phyloP scores from a whole-genome alignment of 106 monocot genomes.

The Acorus gramineus region DNA sequence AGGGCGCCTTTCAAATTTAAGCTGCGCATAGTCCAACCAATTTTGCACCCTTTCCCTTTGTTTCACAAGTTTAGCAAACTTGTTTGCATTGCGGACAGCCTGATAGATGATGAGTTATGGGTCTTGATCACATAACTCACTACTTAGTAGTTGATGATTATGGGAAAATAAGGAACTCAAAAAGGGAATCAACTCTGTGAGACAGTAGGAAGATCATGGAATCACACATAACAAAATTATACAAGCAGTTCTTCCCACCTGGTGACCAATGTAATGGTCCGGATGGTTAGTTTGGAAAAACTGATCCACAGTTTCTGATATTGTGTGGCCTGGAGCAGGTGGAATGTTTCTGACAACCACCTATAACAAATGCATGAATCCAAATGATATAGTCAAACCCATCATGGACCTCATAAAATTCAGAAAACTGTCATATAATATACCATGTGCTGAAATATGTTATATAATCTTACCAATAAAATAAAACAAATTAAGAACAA shows the following conservation, averaged over 20 bases:
- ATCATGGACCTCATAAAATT: too few species aligned
- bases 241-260: conserved; percentile 33
- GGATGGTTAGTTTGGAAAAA: conserved; percentile 86
- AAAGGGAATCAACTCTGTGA: background rate
- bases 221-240: background rate
- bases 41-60: conserved; percentile 60
- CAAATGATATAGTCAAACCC: too few species aligned
- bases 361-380: conserved; percentile 18
- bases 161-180: too few species aligned
- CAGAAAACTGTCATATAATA: too few species aligned
- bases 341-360: conserved; percentile 86
- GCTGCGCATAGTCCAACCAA: conserved; percentile 70
- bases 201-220: too few species aligned
- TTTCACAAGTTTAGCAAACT: conserved; percentile 63
- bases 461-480: too few species aligned
- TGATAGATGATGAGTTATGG: conserved; percentile 8
- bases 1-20: conserved; percentile 69
- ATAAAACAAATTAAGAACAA: too few species aligned
- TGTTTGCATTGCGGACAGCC: conserved; percentile 68
- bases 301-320: conserved; percentile 73
- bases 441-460: too few species aligned
- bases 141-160: background rate
- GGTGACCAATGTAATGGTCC: conserved; percentile 88
- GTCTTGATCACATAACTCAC: background rate
- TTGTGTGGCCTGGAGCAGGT: conserved; percentile 53